Evolutionary conservation across 2,329 filamentous ascomycete genomes (phyloP).

Genomic region (Blastomyces gilchristii): DNA sequence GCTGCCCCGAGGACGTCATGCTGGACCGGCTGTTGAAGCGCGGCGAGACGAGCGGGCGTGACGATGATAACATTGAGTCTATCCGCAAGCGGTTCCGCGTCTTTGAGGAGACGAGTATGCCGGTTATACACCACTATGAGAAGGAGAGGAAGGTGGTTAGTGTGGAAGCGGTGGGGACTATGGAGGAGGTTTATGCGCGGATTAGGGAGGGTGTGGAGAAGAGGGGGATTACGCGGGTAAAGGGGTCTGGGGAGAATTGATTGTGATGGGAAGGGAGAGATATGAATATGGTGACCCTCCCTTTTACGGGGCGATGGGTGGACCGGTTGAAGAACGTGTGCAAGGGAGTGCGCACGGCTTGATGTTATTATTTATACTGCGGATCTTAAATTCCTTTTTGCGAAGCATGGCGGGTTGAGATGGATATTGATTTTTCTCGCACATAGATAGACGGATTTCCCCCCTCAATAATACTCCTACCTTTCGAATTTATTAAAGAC

Average conservation of each 20-base stretch:
- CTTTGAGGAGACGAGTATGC: constrained; percentile 95
- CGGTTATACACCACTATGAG: constrained; percentile 79
- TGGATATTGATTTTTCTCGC: background rate
- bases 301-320: background rate
- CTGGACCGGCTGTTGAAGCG: constrained; percentile 71
- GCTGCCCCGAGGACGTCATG: constrained; percentile 86
- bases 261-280: no score
- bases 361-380: background rate
- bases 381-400: constrained; percentile 4
- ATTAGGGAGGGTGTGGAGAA: constrained; percentile 41
- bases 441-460: background rate
- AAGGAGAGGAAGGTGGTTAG: constrained; percentile 67
- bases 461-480: background rate
- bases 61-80: constrained; percentile 89
- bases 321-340: background rate
- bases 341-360: background rate
- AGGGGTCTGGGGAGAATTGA: constrained; percentile 4
- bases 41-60: constrained; percentile 81
- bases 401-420: background rate
- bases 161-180: constrained; percentile 59
- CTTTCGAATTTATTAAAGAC: no score
- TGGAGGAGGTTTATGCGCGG: constrained; percentile 53
- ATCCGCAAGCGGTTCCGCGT: constrained; percentile 94
- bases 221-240: constrained; percentile 29
- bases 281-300: background rate